Base-by-base conservation (phyloP, 1,284 basidiomycete species). In the Schizophyllum amplum region DNA sequence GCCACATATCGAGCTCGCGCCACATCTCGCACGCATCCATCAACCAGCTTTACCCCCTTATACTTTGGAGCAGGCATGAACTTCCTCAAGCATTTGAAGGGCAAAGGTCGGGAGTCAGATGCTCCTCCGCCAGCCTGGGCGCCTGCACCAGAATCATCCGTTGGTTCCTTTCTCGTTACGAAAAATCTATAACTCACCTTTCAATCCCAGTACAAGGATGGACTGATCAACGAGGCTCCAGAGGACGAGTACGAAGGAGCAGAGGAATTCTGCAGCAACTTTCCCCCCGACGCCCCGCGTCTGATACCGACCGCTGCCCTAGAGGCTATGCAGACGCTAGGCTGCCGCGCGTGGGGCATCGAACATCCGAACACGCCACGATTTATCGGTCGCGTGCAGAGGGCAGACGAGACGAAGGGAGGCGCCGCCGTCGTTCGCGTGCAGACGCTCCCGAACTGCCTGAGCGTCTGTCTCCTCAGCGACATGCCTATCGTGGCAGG, bases 401-500 rank as follows among this genome's bases (percentile, higher is more conserved):
- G 24, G 22, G 11, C 48, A 11, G 48, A 50, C 9, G 20, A 21
- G 21, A 50, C 15, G 13, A 50, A 50, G 5, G 24, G 21, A 13
- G 48, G 48, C 11, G 48, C 20, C 48, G 11, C 48, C 24, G 48
- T 50, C 13, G 22, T 50, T 13, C 21, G 48, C 48, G 20, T 50
- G 3, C 48, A 50, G 48, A 50, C 48, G 24, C 24, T 11, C 13
- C 11, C 15, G 9, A 2, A 9, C 2, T 50, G 83, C 66, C 68
- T 72, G 53, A 81, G 82, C 59, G 69, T 73, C 1, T 83, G 78
- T 64, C 64, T 87, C 33, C 62, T 83, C 62, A 86, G 84, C 67
- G 73, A 81, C 63, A 65, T 86, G n/a, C 85, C 84, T 0, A 71
- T 87, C 55, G 66, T 82, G 47, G 77, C 79, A 3, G 84, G 84